phyloP scores from a whole-genome alignment of 805 yeast genomes.

The Hanseniaspora singularis region DNA sequence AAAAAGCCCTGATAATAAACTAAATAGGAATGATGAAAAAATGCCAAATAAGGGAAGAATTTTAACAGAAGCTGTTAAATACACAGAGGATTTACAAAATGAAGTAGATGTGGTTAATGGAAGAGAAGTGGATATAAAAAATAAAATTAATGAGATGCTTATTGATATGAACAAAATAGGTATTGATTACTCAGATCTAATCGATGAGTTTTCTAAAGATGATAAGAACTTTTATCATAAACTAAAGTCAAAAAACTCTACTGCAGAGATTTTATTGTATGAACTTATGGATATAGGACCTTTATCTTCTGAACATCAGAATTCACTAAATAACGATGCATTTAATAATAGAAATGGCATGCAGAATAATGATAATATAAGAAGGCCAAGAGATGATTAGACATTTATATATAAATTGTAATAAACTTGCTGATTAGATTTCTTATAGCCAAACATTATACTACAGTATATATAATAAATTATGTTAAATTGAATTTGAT shows the following conservation, averaged over 20 bases:
- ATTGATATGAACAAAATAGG: background rate
- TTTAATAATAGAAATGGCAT: no score
- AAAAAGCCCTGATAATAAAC: slow-evolving; percentile 15
- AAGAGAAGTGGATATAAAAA: slow-evolving; percentile 51
- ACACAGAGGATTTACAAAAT: slow-evolving; percentile 53
- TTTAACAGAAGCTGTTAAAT: slow-evolving; percentile 61
- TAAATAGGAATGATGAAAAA: slow-evolving; percentile 15
- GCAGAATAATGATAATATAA: background rate
- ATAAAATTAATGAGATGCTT: background rate
- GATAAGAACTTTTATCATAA: background rate
- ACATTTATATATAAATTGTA: no score
- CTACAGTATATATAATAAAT: no score
- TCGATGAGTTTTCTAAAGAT: background rate
- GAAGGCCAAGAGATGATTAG: no score
- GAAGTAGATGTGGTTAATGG: slow-evolving; percentile 68
- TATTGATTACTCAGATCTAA: background rate
- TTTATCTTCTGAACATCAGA: background rate
- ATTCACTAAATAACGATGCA: background rate
- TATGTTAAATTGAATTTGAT: no score
- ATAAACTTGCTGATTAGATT: no score
- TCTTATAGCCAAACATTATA: no score
- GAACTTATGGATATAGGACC: slow-evolving; percentile 13
- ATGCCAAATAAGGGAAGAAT: slow-evolving; percentile 80
- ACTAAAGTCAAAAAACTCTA: background rate
- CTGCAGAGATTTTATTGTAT: slow-evolving; percentile 9